phyloP scores from a whole-genome alignment of 441 rosid genomes.

The Isatis lusitanica region DNA sequence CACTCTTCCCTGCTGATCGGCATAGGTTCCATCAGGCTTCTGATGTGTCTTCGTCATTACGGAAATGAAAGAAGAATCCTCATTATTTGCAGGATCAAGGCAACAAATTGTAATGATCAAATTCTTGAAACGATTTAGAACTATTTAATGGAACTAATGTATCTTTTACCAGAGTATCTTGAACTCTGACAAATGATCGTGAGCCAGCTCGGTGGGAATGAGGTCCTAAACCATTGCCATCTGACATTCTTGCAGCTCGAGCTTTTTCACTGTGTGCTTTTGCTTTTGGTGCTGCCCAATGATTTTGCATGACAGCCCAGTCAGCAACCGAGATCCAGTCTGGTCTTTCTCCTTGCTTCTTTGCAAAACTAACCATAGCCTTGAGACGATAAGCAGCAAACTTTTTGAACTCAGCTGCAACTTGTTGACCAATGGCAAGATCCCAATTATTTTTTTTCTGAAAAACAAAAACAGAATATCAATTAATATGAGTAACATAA shows the following conservation, averaged over 20 bases:
- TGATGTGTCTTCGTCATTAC: slow-evolving; percentile 7
- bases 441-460: neutral
- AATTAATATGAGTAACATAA: neutral
- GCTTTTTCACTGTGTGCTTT: neutral
- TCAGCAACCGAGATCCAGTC: neutral
- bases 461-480: neutral
- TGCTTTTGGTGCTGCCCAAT: neutral
- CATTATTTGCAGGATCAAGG: neutral
- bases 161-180: neutral
- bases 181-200: neutral
- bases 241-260: neutral
- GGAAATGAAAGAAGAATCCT: neutral
- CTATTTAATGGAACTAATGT: no score
- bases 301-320: neutral
- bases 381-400: neutral
- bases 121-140: no score
- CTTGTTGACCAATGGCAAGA: neutral
- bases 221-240: neutral
- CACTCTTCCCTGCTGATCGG: neutral
- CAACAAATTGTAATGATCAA: no score
- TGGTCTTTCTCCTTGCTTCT: neutral
- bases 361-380: neutral
- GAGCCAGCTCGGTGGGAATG: neutral
- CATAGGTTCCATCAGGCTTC: neutral
- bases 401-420: neutral